These are phyloP conservation scores for Oenanthe sinensis DNA, from an alignment of 129 eudicot species.

Conservation along the genomic window DNA sequence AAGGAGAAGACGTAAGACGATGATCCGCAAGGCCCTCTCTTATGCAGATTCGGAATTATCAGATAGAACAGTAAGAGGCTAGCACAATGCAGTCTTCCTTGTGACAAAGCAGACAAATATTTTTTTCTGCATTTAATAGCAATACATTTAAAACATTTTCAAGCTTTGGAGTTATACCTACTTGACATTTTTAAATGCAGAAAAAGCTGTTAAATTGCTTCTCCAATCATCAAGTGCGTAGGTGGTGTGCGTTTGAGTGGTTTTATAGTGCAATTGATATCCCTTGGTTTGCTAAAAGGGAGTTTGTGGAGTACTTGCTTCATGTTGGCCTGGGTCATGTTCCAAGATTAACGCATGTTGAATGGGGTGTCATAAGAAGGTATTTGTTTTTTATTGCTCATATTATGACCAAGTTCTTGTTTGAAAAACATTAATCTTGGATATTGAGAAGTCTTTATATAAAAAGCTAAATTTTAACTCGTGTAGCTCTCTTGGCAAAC, in stretches of 20 bases:
- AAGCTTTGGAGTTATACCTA: not conserved
- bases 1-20: conserved; percentile 37
- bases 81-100: not conserved
- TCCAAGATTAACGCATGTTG: conserved; percentile 62
- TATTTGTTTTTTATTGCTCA: conserved; percentile 10
- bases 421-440: not conserved
- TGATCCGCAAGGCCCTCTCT: conserved; percentile 14
- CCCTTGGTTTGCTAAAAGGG: conserved; percentile 71
- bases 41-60: conserved; percentile 23
- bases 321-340: conserved; percentile 63
- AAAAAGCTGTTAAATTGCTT: conserved; percentile 41
- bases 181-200: conserved; percentile 26
- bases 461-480: conserved; percentile 2
- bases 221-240: conserved; percentile 30
- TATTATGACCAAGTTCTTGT: not conserved
- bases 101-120: conserved; percentile 4
- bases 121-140: not conserved
- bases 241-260: conserved; percentile 71
- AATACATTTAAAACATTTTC: not conserved
- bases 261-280: conserved; percentile 70
- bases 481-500: conserved; percentile 66
- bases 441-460: not conserved
- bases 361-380: conserved; percentile 80
- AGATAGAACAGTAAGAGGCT: conserved; percentile 18
- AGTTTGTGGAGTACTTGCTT: conserved; percentile 54